Evolutionary conservation across 176 grass and related monocot genomes (phyloP).

Genomic region (Phragmites australis): DNA sequence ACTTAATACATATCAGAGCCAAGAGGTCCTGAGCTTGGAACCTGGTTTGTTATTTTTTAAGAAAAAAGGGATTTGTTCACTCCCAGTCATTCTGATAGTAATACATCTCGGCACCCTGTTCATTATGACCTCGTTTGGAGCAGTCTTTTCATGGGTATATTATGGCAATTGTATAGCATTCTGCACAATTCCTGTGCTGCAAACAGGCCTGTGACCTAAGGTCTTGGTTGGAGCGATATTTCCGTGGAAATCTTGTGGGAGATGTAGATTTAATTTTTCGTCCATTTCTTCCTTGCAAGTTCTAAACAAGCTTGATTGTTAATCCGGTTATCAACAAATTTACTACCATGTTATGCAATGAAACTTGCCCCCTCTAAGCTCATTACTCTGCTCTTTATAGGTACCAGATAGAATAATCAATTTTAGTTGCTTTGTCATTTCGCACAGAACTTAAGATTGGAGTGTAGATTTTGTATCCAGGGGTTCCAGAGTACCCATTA

Average conservation of each 20-base stretch:
- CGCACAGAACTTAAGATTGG: not conserved
- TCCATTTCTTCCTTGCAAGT: not conserved
- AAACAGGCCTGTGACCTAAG: not conserved
- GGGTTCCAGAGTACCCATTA: no score
- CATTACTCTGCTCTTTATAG: not conserved
- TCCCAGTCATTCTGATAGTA: not conserved
- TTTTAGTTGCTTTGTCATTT: conserved; percentile 21
- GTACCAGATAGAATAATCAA: not conserved
- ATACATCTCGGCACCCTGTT: not conserved
- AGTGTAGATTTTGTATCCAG: no score
- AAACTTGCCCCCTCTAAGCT: no score
- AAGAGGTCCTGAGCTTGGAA: not conserved
- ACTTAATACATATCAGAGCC: not conserved
- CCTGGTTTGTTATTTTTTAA: not conserved
- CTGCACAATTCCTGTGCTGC: not conserved
- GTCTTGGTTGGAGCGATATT: not conserved
- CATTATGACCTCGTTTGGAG: not conserved
- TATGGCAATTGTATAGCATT: not conserved
- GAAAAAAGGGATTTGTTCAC: not conserved
- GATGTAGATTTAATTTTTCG: not conserved
- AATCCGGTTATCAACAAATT: not conserved
- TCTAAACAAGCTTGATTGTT: not conserved
- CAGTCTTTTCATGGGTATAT: not conserved
- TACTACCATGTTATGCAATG: not conserved
- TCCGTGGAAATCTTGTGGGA: not conserved